A percentile compares a stretch with the other conserved stretches of the same genome.
Conservation (phyloP, 305 asterid genomes). For the Solanum hybrid region DNA sequence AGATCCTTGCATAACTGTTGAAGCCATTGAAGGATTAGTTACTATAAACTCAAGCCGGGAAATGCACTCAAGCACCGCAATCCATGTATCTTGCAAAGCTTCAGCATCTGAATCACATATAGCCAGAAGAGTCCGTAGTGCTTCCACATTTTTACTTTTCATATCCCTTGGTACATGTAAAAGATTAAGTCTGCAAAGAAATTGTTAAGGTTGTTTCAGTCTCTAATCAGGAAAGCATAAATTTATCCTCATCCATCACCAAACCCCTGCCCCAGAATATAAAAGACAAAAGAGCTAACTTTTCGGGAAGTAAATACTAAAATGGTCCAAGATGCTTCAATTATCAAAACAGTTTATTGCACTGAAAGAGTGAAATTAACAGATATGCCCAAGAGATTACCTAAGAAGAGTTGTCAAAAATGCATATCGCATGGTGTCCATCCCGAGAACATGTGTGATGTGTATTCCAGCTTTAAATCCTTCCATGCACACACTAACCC, state of each 20-base stretch:
- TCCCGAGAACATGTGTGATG: conserved; percentile 88
- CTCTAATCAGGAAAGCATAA: conserved; percentile 5
- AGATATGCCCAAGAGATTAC: conserved; percentile 32
- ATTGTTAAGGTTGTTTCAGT: conserved; percentile 20
- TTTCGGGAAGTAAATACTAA: neutral
- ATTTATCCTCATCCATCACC: neutral
- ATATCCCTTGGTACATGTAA: conserved; percentile 97
- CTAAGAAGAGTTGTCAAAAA: conserved; percentile 87
- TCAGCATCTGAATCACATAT: conserved; percentile 85
- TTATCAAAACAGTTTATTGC: neutral
- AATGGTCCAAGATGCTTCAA: neutral
- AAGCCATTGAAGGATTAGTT: conserved; percentile 89
- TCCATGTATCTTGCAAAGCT: conserved; percentile 98
- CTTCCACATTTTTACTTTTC: conserved; percentile 96
- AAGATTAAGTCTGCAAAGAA: conserved; percentile 72
- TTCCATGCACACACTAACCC: conserved; percentile 89
- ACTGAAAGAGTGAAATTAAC: neutral
- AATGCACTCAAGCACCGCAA: conserved; percentile 87
- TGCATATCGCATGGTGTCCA: conserved; percentile 99
- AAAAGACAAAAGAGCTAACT: neutral
- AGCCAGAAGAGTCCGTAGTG: conserved; percentile 76
- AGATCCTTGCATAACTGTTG: conserved; percentile 96
- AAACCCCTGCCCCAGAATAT: neutral
- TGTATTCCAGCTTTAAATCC: conserved; percentile 96
- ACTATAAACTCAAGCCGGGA: conserved; percentile 94